Evolutionary conservation across 768 basidiomycete genomes (phyloP), one percentile per base, ranked within the genome.

Genomic region (Amanita pseudoporphyria): DNA sequence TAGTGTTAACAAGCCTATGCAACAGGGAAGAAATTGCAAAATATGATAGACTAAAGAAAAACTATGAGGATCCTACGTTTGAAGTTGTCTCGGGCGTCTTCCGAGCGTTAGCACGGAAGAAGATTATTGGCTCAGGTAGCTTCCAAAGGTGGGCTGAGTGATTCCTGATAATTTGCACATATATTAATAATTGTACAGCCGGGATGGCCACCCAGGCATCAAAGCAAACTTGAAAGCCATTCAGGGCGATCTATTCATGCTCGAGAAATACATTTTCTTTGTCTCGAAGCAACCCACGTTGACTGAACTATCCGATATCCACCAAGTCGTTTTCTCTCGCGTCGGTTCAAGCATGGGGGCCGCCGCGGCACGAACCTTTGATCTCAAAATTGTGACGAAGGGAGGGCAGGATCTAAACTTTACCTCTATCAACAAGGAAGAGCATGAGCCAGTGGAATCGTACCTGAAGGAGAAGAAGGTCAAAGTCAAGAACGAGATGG

Each of bases 241-340:
- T 3, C 92, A 95, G 65, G 96, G 96, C 53, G 93, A 97, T 63
- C 80, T 99, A 28, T 98, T 96, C 77, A 79, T 98, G 74, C 83
- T 99, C 55, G 96, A 98, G 60, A 97, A 97, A 77, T 90, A 87
- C 64, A 76, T 99, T 42, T 91, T 99, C 68, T 98, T 98, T 70
- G 91, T 98, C 53, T 93, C 95, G 49, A 97, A 98, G 66, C 84
- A 88, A 56, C 95, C 96, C 1, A 81, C 82, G 30, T 83, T 96
- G 59, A 77, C 97, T 58, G 90, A 95, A 57, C 81, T 94, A 54
- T 77, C 79, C 47, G 91, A 96, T 57, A 87, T 98, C 54, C 83
- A 89, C 55, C 84, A 87, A 64, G 86, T 88, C 52, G 74, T 91
- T 45, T 96, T 98, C 74, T 95, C 92, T 9, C 87, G 94, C 51